Base-by-base conservation (phyloP, 2,329 filamentous ascomycete genomes). In the Penicillium palitans region DNA sequence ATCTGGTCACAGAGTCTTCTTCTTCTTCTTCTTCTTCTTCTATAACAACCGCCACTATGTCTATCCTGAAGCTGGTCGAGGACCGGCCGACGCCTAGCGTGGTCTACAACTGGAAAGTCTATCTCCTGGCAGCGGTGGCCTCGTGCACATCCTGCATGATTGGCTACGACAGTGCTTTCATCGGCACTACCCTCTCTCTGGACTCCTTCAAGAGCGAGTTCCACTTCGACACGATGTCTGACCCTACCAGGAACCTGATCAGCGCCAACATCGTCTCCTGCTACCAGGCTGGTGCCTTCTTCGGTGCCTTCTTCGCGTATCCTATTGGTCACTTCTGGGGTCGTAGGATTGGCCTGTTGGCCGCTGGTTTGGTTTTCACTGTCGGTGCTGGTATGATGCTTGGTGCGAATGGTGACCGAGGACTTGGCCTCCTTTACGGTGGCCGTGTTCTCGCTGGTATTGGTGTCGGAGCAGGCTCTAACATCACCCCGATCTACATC, bases 271-370 rank as follows among this genome's bases (percentile, higher is more conserved):
- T 93, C 61, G 90, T 92, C 52, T 91, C 88, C 27, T 84, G 89
- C 54, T 93, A 91, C 77, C 90, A 93, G 74, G 90, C 90, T 10
- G 90, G 90, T 59, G 90, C 90, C 59, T 93, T 95, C 78, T 93
- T 93, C 66, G 90, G 90, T 51, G 85, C 87, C n/a, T 76, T 91
- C 41, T 82, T 84, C 59, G 88, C 86, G 57, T 92, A 89, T 65
- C 81, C 79, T 9, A 82, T 84, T 35, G 86, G 83, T 31, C 86
- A 88, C 77, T 90, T 83, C 70, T 77, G 88, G 61, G 90, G 90
- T 29, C 83, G 90, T 24, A 84, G 84, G 67, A 83, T 80, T 70
- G 87, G 85, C 24, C 79, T 93, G 2, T 77, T 86, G 62, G 62
- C 86, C 47, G 89, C 87, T 70, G 76, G 81, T 2, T 54, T 82